Percentiles rank a stretch among this genome's conserved stretches.
phyloP scores from a whole-genome alignment of 257 asterid species.

The Solanum chmielewskii region DNA sequence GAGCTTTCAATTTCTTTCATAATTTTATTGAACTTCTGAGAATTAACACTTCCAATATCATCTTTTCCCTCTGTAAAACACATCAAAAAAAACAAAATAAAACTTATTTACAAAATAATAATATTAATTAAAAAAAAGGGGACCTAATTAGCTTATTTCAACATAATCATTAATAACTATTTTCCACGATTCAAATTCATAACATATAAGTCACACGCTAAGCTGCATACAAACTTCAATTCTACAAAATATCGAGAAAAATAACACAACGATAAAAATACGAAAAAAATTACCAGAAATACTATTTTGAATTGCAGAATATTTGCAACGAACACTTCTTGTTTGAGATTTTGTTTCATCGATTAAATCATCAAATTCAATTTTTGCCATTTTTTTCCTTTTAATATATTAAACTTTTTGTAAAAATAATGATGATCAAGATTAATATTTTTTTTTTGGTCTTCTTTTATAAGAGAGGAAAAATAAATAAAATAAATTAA shows the following conservation, averaged over 20 bases:
- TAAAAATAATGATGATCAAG: not conserved
- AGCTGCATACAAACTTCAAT: not conserved
- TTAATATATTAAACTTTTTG: not conserved
- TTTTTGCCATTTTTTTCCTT: not conserved
- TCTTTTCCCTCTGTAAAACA: constrained; percentile 21
- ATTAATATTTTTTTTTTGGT: not conserved
- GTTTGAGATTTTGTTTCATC: not conserved
- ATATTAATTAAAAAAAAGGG: too few species aligned
- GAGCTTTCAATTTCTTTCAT: constrained; percentile 28
- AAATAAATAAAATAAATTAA: not conserved
- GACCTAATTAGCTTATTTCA: too few species aligned
- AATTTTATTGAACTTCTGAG: constrained; percentile 17
- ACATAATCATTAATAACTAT: rapidly evolving
- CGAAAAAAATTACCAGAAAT: not conserved
- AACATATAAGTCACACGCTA: not conserved
- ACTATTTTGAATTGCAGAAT: not conserved
- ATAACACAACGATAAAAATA: not conserved
- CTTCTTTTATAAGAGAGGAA: not conserved
- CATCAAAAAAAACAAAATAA: not conserved
- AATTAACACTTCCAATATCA: constrained; percentile 16
- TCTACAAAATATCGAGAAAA: not conserved
- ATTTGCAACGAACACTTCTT: not conserved
- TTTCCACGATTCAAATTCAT: not conserved
- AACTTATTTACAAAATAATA: not conserved
- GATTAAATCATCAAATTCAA: not conserved